Conservation (phyloP, 805 yeast genomes). For the Hermanozyma aechmeae region DNA sequence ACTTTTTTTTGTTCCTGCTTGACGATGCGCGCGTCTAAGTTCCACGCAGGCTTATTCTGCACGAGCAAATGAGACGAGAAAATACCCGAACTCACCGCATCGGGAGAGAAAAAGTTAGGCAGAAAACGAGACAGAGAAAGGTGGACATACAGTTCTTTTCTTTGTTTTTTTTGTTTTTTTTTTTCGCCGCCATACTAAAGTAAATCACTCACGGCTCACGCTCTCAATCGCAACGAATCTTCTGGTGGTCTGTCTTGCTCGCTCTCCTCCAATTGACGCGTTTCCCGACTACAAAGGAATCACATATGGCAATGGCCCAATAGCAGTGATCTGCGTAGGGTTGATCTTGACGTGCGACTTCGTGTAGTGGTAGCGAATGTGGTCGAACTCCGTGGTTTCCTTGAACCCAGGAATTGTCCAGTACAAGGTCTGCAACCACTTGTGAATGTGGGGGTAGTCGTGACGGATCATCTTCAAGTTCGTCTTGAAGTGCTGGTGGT, state of each 20-base stretch:
- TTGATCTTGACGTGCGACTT: conserved; percentile 75
- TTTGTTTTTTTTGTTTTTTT: not conserved
- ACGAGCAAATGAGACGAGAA: not conserved
- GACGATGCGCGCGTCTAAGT: no score
- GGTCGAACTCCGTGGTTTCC: conserved; percentile 77
- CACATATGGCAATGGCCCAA: conserved; percentile 81
- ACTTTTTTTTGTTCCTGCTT: conserved; percentile 3
- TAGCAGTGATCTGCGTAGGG: conserved; percentile 75
- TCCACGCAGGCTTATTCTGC: conserved; percentile 1
- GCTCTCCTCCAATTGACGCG: not conserved
- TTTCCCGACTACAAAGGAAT: conserved; percentile 15
- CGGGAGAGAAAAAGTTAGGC: not conserved
- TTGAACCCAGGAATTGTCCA: conserved; percentile 69
- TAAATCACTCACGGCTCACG: not conserved
- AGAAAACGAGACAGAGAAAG: not conserved
- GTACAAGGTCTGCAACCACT: conserved; percentile 77
- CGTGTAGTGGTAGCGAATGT: conserved; percentile 87
- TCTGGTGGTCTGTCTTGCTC: no score
- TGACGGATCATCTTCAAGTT: conserved; percentile 72
- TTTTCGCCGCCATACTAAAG: not conserved
- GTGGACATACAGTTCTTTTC: not conserved
- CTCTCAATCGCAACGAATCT: not conserved
- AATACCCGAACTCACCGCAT: not conserved
- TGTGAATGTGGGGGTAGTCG: conserved; percentile 70
- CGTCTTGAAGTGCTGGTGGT: conserved; percentile 93